Percentiles rank a stretch among this genome's conserved stretches.
Evolutionary conservation across 805 yeast species (phyloP).

Genomic region (Pichia paraexigua): DNA sequence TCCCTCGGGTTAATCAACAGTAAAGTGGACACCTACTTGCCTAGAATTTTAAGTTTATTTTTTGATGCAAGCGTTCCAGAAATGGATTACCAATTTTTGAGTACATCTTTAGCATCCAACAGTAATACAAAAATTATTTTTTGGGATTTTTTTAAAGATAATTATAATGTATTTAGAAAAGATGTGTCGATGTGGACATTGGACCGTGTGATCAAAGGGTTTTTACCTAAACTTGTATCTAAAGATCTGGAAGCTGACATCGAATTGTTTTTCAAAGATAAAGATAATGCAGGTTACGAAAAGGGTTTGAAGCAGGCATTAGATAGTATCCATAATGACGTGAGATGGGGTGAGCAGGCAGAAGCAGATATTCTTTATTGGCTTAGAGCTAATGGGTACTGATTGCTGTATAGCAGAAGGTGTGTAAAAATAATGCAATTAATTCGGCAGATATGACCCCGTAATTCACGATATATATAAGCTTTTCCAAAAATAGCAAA

Average conservation of each 20-base stretch:
- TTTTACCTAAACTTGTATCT: constrained; percentile 30
- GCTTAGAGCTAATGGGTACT: constrained; percentile 20
- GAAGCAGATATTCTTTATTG: constrained; percentile 34
- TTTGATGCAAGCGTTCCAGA: constrained; percentile 40
- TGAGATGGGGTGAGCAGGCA: constrained; percentile 46
- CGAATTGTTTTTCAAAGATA: constrained; percentile 35
- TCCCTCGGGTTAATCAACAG: constrained; percentile 43
- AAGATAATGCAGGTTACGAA: constrained; percentile 48
- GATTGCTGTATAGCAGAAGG: neutral
- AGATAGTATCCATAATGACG: constrained; percentile 44
- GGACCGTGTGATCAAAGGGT: constrained; percentile 29
- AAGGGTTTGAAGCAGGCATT: constrained; percentile 48
- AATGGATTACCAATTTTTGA: constrained; percentile 53
- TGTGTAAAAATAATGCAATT: neutral
- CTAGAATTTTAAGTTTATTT: constrained; percentile 33
- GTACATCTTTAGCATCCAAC: constrained; percentile 40
- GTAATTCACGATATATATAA: no score
- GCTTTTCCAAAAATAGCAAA: no score
- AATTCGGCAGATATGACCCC: no score
- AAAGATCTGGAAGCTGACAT: constrained; percentile 31
- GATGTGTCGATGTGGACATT: constrained; percentile 32
- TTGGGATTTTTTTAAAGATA: constrained; percentile 42
- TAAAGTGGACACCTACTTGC: constrained; percentile 28
- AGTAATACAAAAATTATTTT: constrained; percentile 33
- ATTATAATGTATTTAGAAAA: constrained; percentile 38